Percentiles rank a stretch among this genome's conserved stretches.
Conservation (phyloP, 129 eudicot species). For the Flaveria brownii region DNA sequence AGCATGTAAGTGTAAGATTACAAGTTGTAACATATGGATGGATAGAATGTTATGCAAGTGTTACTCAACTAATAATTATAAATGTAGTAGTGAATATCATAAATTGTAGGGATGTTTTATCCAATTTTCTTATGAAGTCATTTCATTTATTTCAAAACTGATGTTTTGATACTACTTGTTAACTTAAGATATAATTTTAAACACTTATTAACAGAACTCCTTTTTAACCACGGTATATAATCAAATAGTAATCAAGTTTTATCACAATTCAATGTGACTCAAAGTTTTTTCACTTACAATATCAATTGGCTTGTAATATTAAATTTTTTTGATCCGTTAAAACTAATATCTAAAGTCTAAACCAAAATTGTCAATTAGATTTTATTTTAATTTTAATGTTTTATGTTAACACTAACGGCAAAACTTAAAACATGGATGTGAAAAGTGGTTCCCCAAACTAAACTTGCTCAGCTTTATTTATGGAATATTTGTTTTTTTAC, state of each 20-base stretch:
- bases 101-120: background rate
- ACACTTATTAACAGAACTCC: too few species aligned
- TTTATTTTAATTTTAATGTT: background rate
- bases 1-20: slow-evolving; percentile 28
- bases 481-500: too few species aligned
- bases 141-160: background rate
- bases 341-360: too few species aligned
- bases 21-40: slow-evolving; percentile 26
- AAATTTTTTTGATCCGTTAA: too few species aligned
- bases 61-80: background rate
- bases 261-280: too few species aligned
- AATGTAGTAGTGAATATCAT: background rate
- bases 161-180: background rate
- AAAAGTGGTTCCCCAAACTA: background rate
- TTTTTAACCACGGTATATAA: too few species aligned
- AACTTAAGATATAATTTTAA: too few species aligned
- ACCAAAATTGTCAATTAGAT: too few species aligned
- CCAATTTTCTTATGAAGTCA: background rate
- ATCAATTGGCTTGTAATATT: too few species aligned
- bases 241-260: too few species aligned
- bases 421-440: background rate
- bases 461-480: too few species aligned
- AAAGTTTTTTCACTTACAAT: too few species aligned
- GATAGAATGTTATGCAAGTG: slow-evolving; percentile 10
- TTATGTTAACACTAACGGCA: background rate